These are phyloP conservation scores for Didymella segeticola DNA, from an alignment of 2,329 filamentous ascomycete species.

Conservation along the genomic window DNA sequence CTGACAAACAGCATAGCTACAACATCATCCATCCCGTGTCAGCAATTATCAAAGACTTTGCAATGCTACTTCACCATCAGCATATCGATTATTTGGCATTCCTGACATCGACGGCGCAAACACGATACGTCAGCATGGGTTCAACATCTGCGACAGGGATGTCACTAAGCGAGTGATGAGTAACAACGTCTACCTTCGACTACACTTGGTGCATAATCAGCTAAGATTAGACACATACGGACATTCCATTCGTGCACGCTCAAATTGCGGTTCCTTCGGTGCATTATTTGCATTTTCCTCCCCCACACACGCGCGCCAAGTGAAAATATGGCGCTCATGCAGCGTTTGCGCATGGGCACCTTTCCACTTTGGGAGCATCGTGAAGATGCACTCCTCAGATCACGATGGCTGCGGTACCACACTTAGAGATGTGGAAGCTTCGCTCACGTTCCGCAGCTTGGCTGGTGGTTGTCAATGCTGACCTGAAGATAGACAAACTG, in stretches of 20 bases:
- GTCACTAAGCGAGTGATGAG: slow-evolving; percentile 38
- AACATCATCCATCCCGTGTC: slow-evolving; percentile 29
- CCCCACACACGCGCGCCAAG: neutral
- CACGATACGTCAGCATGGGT: slow-evolving; percentile 18
- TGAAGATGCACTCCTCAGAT: slow-evolving; percentile 12
- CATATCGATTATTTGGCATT: neutral
- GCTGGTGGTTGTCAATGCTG: slow-evolving; percentile 39
- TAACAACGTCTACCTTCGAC: slow-evolving; percentile 36
- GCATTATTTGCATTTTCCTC: neutral
- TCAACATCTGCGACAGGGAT: slow-evolving; percentile 16
- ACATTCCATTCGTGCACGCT: slow-evolving; percentile 29
- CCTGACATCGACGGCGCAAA: neutral
- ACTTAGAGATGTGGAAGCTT: slow-evolving; percentile 24
- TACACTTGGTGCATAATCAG: slow-evolving; percentile 35
- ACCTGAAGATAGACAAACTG: slow-evolving; percentile 32
- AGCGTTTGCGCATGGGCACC: neutral
- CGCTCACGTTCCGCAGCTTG: slow-evolving; percentile 18
- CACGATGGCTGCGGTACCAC: slow-evolving; percentile 15
- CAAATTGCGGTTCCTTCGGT: slow-evolving; percentile 12
- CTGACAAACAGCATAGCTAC: slow-evolving; percentile 40
- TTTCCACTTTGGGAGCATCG: neutral
- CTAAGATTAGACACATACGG: slow-evolving; percentile 42
- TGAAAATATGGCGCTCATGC: neutral
- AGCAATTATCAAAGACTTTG: slow-evolving; percentile 9
- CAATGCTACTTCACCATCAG: neutral